A percentile compares a stretch with the other conserved stretches of the same genome.
phyloP scores from a whole-genome alignment of 2,329 filamentous ascomycete species.

The Calonectria pauciramosa region DNA sequence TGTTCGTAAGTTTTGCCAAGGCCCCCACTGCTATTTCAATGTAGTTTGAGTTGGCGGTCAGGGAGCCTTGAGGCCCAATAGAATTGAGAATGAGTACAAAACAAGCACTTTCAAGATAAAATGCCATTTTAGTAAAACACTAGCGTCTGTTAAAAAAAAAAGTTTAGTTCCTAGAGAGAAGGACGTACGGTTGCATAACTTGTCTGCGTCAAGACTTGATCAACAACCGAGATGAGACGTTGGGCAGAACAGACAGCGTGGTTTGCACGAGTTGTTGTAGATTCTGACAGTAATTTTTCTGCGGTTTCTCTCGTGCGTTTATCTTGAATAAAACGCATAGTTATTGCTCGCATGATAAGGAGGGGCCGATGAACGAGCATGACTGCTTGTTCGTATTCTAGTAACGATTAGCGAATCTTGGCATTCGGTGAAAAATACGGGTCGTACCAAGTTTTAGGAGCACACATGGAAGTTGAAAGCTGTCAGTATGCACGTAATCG shows the following conservation, averaged over 20 bases:
- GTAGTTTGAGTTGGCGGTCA: neutral
- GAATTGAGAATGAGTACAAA: slow-evolving; percentile 5
- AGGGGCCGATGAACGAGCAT: slow-evolving; percentile 1
- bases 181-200: neutral
- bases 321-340: neutral
- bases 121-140: slow-evolving; percentile 3
- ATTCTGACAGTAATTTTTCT: neutral
- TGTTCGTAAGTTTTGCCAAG: neutral
- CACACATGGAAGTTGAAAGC: neutral
- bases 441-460: neutral
- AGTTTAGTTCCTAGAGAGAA: neutral
- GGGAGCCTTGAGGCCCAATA: neutral
- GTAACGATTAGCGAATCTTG: neutral
- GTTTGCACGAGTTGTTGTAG: neutral
- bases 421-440: neutral
- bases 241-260: neutral
- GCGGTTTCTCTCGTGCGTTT: neutral
- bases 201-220: neutral
- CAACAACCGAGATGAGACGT: neutral
- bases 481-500: neutral
- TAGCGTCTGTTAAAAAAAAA: neutral
- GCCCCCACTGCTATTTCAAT: neutral
- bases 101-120: slow-evolving; percentile 4
- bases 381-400: slow-evolving; percentile 2
- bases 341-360: neutral